These are phyloP conservation scores for Dictyostelium firmibasis DNA, from an alignment of 78 protist genomes.

Conservation along the genomic window DNA sequence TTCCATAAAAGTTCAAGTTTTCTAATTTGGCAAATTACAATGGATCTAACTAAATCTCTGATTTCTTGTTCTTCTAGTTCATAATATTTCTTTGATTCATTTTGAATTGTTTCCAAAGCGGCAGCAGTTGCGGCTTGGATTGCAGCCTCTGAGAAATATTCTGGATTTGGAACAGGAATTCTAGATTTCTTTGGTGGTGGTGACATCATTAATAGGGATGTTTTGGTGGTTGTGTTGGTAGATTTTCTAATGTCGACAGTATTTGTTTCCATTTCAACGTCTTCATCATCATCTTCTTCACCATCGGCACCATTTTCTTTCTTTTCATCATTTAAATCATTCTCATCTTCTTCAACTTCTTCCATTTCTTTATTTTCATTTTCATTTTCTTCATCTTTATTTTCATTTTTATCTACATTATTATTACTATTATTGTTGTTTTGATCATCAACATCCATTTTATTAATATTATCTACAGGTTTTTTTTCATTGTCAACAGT, in stretches of 20 bases:
- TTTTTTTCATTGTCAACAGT: background rate
- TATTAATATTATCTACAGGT: background rate
- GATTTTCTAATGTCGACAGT: background rate
- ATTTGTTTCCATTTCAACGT: background rate
- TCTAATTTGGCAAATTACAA: slow-evolving; percentile 23
- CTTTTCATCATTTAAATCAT: background rate
- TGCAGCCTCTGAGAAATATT: slow-evolving; percentile 23
- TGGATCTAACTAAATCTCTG: background rate
- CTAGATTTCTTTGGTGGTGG: background rate
- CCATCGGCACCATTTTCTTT: slow-evolving; percentile 15
- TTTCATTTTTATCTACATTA: background rate
- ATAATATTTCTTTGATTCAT: slow-evolving; percentile 43
- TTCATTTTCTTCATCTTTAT: background rate
- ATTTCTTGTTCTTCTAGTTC: slow-evolving; percentile 50
- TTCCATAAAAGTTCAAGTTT: slow-evolving; percentile 27
- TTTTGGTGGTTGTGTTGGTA: background rate
- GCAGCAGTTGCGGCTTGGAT: slow-evolving; percentile 58
- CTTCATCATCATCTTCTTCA: slow-evolving; percentile 27
- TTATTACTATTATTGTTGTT: background rate
- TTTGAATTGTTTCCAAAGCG: slow-evolving; percentile 28
- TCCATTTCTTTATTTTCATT: background rate
- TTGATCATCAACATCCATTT: background rate
- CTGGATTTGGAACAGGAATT: background rate
- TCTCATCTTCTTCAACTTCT: background rate
- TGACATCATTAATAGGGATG: background rate